Conservation (phyloP, 257 asterid genomes). For the Solanum ossicruentum region DNA sequence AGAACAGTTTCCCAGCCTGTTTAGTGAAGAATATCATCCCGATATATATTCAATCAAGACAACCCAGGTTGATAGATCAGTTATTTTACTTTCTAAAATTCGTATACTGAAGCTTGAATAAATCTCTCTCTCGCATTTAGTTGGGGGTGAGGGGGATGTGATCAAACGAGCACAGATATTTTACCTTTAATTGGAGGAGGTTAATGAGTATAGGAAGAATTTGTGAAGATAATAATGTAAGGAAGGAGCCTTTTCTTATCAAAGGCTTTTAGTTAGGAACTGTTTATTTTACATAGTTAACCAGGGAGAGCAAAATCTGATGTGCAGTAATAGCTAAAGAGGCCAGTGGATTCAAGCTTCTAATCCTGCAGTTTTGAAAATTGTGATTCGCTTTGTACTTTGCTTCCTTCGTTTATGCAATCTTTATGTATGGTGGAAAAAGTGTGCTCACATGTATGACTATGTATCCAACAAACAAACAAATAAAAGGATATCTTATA, state of each 20-base stretch:
- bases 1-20: slow-evolving; percentile 56
- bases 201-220: not conserved
- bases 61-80: slow-evolving; percentile 54
- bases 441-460: not conserved
- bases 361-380: not conserved
- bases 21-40: slow-evolving; percentile 81
- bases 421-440: not conserved
- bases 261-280: not conserved
- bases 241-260: not conserved
- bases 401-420: not conserved
- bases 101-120: not conserved
- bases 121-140: not conserved
- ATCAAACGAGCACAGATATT: not conserved
- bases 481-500: not conserved
- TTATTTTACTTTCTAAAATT: not conserved
- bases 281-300: not conserved
- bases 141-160: not conserved
- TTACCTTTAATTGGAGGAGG: not conserved
- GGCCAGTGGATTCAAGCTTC: not conserved
- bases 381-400: not conserved
- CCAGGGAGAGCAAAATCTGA: not conserved
- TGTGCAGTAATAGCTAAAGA: not conserved
- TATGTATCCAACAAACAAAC: not conserved
- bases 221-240: not conserved
- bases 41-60: slow-evolving; percentile 78